Conservation (phyloP, 306 rosid genomes). For the Prunus salicina region DNA sequence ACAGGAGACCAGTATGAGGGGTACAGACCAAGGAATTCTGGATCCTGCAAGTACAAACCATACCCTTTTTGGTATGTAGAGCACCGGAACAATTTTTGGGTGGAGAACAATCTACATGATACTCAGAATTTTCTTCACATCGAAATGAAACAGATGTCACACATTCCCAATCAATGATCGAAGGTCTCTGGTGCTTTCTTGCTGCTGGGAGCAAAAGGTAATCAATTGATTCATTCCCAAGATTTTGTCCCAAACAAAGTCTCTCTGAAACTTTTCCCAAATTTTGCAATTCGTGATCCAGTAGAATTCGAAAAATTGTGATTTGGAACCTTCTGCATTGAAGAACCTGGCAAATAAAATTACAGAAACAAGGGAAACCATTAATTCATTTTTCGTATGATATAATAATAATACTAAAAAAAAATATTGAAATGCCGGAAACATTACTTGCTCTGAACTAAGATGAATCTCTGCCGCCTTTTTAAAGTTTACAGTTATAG, state of each 20-base stretch:
- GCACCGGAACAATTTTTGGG: slow-evolving; percentile 6
- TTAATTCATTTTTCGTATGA: not conserved
- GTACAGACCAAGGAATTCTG: slow-evolving; percentile 54
- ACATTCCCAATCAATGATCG: slow-evolving; percentile 49
- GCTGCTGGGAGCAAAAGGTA: slow-evolving; percentile 22
- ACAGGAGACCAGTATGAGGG: slow-evolving; percentile 52
- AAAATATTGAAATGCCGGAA: not conserved
- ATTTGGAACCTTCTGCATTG: slow-evolving; percentile 61
- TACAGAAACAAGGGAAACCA: not conserved
- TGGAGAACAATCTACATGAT: slow-evolving; percentile 10
- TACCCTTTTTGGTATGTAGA: slow-evolving; percentile 40
- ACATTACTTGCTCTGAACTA: slow-evolving; percentile 42
- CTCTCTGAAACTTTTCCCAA: not conserved
- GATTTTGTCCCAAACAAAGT: not conserved
- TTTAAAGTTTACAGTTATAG: slow-evolving; percentile 36
- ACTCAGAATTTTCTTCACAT: slow-evolving; percentile 2
- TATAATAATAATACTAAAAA: not conserved
- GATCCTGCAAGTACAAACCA: slow-evolving; percentile 51
- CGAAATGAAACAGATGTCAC: slow-evolving; percentile 39
- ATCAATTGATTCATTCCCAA: not conserved
- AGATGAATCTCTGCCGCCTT: slow-evolving; percentile 43
- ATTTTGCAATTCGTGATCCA: not conserved
- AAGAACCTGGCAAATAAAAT: slow-evolving; percentile 46
- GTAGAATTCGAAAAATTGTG: slow-evolving; percentile 42
- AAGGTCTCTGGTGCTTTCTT: not conserved